Evolutionary conservation across 2,329 filamentous ascomycete genomes (phyloP).

Genomic region (Paecilomyces variotii): DNA sequence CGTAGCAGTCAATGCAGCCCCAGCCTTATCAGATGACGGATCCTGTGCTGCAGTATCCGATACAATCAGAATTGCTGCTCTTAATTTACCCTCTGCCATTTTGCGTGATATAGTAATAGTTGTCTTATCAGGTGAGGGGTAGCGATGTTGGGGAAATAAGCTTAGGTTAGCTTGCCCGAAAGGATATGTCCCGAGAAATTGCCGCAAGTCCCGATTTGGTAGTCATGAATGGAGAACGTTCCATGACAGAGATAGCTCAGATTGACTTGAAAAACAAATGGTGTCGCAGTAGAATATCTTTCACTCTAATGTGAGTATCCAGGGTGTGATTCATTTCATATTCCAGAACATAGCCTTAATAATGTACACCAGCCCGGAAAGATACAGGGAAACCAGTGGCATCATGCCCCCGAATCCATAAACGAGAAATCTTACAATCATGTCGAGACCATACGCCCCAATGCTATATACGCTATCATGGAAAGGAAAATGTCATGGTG

Average conservation of each 20-base stretch:
- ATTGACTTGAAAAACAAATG: neutral
- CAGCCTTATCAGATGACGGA: conserved; percentile 68
- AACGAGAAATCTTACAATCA: conserved; percentile 16
- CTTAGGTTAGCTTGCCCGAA: neutral
- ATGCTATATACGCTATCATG: conserved; percentile 29
- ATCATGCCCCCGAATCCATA: conserved; percentile 18
- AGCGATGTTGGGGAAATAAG: neutral
- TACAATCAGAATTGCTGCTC: conserved; percentile 72
- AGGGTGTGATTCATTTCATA: neutral
- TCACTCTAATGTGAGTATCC: neutral
- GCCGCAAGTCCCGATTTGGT: neutral
- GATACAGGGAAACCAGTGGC: conserved; percentile 14
- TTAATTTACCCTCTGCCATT: conserved; percentile 42
- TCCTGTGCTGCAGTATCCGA: conserved; percentile 84
- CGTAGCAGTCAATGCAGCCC: conserved; percentile 57
- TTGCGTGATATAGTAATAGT: conserved; percentile 1
- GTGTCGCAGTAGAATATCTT: neutral
- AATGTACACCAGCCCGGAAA: conserved; percentile 14
- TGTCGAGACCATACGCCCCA: conserved; percentile 30
- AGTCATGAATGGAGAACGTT: neutral
- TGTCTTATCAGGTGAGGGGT: conserved; percentile 2
- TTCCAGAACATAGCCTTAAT: conserved; percentile 8
- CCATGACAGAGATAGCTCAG: neutral
- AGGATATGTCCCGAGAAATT: neutral
- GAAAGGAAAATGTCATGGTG: conserved; percentile 15